A percentile compares a stretch with the other conserved stretches of the same genome.
Evolutionary conservation across 257 asterid species (phyloP).

Genomic region (Thymus quinquecostatus): DNA sequence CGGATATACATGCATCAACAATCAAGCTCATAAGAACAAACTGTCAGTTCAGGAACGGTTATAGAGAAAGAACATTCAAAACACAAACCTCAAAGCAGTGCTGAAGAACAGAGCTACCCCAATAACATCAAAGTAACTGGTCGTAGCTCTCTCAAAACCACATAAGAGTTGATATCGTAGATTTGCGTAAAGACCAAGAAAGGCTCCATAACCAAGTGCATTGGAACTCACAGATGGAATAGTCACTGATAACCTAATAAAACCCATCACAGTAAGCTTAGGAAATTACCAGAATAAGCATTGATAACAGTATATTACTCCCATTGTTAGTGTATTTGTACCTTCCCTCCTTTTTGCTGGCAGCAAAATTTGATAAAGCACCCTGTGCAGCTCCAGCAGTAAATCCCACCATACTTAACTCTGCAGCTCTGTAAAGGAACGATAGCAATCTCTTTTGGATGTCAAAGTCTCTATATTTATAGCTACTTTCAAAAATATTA

Average conservation of each 20-base stretch:
- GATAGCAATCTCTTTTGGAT: slow-evolving; percentile 86
- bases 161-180: slow-evolving; percentile 83
- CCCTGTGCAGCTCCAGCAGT: slow-evolving; percentile 96
- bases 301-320: neutral
- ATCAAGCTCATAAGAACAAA: slow-evolving; percentile 16
- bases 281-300: slow-evolving; percentile 26
- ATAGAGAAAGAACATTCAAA: slow-evolving; percentile 9
- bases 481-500: slow-evolving; percentile 87
- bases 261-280: slow-evolving; percentile 6
- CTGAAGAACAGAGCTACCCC: slow-evolving; percentile 82
- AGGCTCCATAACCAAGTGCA: slow-evolving; percentile 97
- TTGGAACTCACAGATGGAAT: slow-evolving; percentile 83
- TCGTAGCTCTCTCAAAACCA: slow-evolving; percentile 79
- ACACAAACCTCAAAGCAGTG: slow-evolving; percentile 78
- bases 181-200: slow-evolving; percentile 94
- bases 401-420: slow-evolving; percentile 90
- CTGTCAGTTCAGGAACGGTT: neutral
- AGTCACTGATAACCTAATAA: slow-evolving; percentile 76
- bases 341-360: slow-evolving; percentile 95
- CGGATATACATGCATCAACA: slow-evolving; percentile 23
- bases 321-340: slow-evolving; percentile 26
- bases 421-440: slow-evolving; percentile 88
- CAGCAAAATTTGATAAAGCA: slow-evolving; percentile 70
- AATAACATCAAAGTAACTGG: slow-evolving; percentile 85
- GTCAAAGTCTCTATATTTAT: slow-evolving; percentile 88